phyloP scores from a whole-genome alignment of 2,329 filamentous ascomycete species.

The Gaeumannomyces sp. region DNA sequence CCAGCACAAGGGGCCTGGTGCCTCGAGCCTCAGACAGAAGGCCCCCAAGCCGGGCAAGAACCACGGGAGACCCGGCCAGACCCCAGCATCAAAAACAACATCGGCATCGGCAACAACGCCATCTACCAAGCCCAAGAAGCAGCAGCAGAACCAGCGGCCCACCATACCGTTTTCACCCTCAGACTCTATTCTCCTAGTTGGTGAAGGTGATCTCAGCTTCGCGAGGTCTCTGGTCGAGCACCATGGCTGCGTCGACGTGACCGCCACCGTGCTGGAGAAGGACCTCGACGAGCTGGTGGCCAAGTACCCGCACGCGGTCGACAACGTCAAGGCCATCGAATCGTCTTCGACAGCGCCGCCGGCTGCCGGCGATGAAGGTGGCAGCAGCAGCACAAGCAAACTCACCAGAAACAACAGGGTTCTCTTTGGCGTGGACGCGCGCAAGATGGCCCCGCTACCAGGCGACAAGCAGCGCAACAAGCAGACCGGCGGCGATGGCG shows the following conservation, averaged over 20 bases:
- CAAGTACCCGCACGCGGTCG: slow-evolving; percentile 69
- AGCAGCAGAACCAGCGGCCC: slow-evolving; percentile 23
- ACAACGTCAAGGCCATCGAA: slow-evolving; percentile 50
- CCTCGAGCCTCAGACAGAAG: not conserved
- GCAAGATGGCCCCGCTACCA: slow-evolving; percentile 47
- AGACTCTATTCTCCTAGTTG: slow-evolving; percentile 68
- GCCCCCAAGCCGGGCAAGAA: not conserved
- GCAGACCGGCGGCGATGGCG: slow-evolving; percentile 15
- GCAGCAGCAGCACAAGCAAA: slow-evolving; percentile 14
- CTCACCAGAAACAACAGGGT: slow-evolving; percentile 32
- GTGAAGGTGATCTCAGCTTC: slow-evolving; percentile 79
- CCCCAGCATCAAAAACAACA: not conserved
- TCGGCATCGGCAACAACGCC: not conserved
- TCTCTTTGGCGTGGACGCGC: slow-evolving; percentile 61
- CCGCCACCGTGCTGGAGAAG: slow-evolving; percentile 63
- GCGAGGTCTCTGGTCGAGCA: slow-evolving; percentile 58
- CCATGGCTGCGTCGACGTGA: slow-evolving; percentile 60
- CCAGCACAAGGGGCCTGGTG: not conserved
- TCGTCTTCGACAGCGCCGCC: not conserved
- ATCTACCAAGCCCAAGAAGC: slow-evolving; percentile 2
- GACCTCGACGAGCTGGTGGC: slow-evolving; percentile 47
- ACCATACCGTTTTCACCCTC: slow-evolving; percentile 62
- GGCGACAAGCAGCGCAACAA: slow-evolving; percentile 13
- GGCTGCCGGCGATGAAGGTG: not conserved
- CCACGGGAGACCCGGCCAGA: not conserved